phyloP scores from a whole-genome alignment of 805 yeast species.

The Saccharomycopsis babjevae region DNA sequence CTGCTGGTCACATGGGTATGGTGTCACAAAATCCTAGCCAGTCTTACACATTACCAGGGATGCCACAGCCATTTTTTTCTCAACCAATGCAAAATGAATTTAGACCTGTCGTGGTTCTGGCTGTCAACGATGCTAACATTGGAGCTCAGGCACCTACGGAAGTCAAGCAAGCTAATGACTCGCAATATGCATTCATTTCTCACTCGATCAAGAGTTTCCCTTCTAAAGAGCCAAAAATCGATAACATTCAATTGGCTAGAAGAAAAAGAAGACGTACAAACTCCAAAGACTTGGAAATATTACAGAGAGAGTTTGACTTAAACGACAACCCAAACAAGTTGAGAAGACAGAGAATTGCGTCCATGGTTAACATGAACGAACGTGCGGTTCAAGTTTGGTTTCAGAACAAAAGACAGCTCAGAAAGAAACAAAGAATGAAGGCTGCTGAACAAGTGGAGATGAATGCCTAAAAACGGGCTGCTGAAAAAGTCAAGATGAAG shows the following conservation, averaged over 20 bases:
- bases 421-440: conserved; percentile 39
- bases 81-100: neutral
- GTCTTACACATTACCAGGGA: neutral
- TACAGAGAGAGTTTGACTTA: conserved; percentile 66
- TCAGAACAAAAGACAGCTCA: conserved; percentile 85
- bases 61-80: neutral
- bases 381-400: conserved; percentile 98
- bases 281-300: conserved; percentile 70
- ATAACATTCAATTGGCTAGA: conserved; percentile 86
- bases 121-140: neutral
- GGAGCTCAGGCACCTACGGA: neutral
- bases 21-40: neutral
- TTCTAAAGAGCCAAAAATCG: conserved; percentile 70
- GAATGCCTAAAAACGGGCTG: neutral
- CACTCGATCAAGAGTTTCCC: conserved; percentile 89
- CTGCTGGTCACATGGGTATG: neutral
- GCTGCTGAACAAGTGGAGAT: neutral
- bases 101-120: neutral
- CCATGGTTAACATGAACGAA: conserved; percentile 83
- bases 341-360: conserved; percentile 70
- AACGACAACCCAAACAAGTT: conserved; percentile 77
- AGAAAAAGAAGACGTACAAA: conserved; percentile 94
- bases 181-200: conserved; percentile 71
- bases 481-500: too few relatives aligned
- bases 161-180: conserved; percentile 4